These are phyloP conservation scores for Lachnellula hyalina DNA, from an alignment of 2,329 filamentous ascomycete genomes.

Conservation along the genomic window DNA sequence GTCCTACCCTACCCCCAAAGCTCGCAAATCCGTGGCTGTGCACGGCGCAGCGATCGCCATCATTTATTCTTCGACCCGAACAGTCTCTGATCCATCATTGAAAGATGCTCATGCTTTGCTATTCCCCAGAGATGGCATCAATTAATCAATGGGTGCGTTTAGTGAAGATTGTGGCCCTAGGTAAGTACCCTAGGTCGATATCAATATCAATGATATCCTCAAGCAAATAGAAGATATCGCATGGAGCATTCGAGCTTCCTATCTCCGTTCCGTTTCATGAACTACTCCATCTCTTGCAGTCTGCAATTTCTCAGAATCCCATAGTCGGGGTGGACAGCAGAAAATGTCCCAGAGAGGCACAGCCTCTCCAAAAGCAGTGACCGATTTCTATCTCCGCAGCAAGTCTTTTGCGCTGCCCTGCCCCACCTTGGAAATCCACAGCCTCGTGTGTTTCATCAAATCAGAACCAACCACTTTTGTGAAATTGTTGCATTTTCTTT, in stretches of 20 bases:
- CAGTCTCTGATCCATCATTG: neutral
- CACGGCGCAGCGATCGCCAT: neutral
- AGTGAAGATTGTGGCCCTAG: too few relatives aligned
- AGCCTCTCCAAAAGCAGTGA: neutral
- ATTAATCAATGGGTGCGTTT: neutral
- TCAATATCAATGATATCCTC: too few relatives aligned
- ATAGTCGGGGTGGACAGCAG: neutral
- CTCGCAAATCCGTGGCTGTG: neutral
- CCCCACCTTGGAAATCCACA: neutral
- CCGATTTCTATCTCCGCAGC: neutral
- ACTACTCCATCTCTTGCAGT: neutral
- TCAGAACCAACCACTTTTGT: neutral
- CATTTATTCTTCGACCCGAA: neutral
- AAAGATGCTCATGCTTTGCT: neutral
- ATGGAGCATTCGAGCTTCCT: neutral
- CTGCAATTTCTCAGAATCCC: neutral
- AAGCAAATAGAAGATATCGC: neutral
- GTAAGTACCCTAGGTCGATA: too few relatives aligned
- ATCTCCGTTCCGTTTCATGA: neutral
- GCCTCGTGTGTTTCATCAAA: neutral
- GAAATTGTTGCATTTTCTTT: neutral
- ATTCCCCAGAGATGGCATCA: neutral
- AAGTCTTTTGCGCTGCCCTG: neutral
- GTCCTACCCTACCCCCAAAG: neutral
- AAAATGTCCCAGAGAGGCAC: neutral